Evolutionary conservation across 148 eudicot species (phyloP), one percentile per base, ranked within the genome.

Genomic region (Mesembryanthemum crystallinum): DNA sequence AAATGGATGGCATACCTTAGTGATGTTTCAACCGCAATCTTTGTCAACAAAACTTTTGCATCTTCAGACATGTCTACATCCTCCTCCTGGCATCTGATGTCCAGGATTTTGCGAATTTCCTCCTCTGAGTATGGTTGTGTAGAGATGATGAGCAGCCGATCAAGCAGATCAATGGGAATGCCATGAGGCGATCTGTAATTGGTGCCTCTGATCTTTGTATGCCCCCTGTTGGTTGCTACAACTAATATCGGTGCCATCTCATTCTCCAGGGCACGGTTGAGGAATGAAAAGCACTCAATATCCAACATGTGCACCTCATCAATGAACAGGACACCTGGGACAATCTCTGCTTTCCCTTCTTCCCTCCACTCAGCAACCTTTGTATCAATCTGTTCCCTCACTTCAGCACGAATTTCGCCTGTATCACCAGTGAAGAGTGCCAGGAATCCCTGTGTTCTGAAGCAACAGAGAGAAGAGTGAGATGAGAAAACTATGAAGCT

Each of bases 221-320:
- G 93, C 4, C 94, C 99, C 67, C 98, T 78, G 77, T 95, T 95
- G 39, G 98, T 95, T 52, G 98, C 99, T 65, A 92, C 99, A 7
- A 92, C 96, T 67, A 95, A 72, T 55, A 95, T 92, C 0, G 99
- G 99, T 25, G 99, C 91, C 99, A 95, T 95, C 51, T 95, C 99
- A 42, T 92, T 95, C 75, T 95, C 99, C 52, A 95, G 52, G 64
- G 99, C 99, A 8, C 99, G 94, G 69, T 95, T 95, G 15, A 95
- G 81, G 83, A 95, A 95, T 20, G 99, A 95, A 66, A 95, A 95
- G 80, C 99, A 95, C 85, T 95, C 97, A 0, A 92, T 82, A 71
- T 95, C 99, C 30, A 95, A 82, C 99, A 95, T 92, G 83, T 95
- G 99, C 30, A 95, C 99, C 87, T 92, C 99, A 35, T 95, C 99